Base-by-base conservation (phyloP, 345 rosid genomes). In the Boechera stricta region DNA sequence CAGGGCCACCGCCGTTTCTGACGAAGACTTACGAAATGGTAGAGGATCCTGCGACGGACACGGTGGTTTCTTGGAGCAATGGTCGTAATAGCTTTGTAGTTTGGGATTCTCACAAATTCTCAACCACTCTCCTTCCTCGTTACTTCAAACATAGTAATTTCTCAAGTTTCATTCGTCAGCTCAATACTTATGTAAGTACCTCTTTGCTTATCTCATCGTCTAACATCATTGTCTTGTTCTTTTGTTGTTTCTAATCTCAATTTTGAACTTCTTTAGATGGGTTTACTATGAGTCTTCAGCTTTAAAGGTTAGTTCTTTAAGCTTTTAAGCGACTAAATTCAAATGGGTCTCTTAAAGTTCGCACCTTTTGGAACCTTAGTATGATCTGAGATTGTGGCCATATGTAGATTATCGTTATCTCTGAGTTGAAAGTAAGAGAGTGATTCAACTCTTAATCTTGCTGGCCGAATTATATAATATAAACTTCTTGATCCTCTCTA, bases 91-190 rank as follows among this genome's bases (percentile, higher is more conserved):
- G 90, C 75, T 90, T 88, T 82, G 16, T 88, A 18, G 91, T 90
- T 54, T 90, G 87, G 96, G 93, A 90, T 64, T 81, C 82, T 70
- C 83, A 82, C 36, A 83, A 54, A 35, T 87, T 90, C 75, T 83
- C 89, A 0, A 77, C 86, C 1, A 75, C 71, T 66, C 79, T 90
- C 41, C 91, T 90, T 55, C 92, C 95, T 57, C 82, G 64, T 58
- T 85, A 85, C 83, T 90, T 90, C 87, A 90, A 90, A 74, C 93
- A 90, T 77, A 73, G 38, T 63, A 90, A 90, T 75, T 90, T 88
- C 85, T 90, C 92, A 7, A 90, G 93, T 80, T 90, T 88, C 78
- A 85, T 90, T 29, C 85, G 91, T 24, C 96, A 90, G 85, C 91
- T 90, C 64, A 90, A 90, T 77, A 90, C 96, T 45, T 90, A 90